phyloP scores from a whole-genome alignment of 345 rosid genomes.

The Psidium friedrichsthalianum region DNA sequence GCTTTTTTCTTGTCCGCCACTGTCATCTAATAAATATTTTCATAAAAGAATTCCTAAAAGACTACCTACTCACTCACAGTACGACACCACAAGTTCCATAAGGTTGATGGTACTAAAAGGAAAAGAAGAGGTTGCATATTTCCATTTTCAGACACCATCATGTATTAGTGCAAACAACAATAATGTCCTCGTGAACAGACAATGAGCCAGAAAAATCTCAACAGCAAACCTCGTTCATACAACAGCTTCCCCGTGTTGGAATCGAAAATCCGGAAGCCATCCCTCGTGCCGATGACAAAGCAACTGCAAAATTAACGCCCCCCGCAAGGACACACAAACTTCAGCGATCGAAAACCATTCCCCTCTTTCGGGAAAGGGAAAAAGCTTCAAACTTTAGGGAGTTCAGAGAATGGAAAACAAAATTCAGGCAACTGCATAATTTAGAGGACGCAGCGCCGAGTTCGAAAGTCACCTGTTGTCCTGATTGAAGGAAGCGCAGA shows the following conservation, averaged over 20 bases:
- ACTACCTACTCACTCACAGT: background rate
- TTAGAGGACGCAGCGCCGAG: background rate
- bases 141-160: background rate
- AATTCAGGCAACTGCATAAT: background rate
- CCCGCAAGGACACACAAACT: background rate
- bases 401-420: background rate
- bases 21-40: background rate
- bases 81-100: background rate
- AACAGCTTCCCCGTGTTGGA: slow-evolving; percentile 72
- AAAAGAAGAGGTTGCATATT: background rate
- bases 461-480: slow-evolving; percentile 40
- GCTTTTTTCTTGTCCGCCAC: background rate
- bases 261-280: slow-evolving; percentile 71
- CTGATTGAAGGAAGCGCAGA: slow-evolving; percentile 82
- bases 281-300: slow-evolving; percentile 59
- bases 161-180: background rate
- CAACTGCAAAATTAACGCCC: slow-evolving; percentile 29
- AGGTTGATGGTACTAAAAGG: background rate
- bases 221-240: slow-evolving; percentile 56
- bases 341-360: background rate
- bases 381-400: background rate
- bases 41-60: background rate
- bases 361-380: background rate
- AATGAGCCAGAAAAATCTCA: background rate
- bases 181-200: background rate